Evolutionary conservation across 73 alveolate genomes (phyloP).

Genomic region (Halteria grandinella): DNA sequence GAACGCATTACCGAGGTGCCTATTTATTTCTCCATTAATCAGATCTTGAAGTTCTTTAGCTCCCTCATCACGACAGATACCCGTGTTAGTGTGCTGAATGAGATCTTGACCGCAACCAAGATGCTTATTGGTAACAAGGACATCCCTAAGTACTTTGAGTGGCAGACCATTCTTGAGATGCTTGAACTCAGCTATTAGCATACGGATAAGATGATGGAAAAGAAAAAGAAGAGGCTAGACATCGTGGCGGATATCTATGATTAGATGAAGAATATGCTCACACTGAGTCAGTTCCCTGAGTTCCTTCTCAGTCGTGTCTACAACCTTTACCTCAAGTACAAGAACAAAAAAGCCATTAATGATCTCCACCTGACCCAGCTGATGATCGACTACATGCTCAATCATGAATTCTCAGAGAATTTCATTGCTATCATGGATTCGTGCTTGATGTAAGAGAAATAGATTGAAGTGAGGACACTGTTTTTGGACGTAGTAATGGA

Average conservation of each 20-base stretch:
- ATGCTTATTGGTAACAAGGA: neutral
- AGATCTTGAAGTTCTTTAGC: slow-evolving; percentile 6
- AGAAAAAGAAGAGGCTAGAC: slow-evolving; percentile 16
- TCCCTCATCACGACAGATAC: neutral
- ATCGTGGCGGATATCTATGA: slow-evolving; percentile 9
- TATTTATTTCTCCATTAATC: neutral
- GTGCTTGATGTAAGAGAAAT: slow-evolving; percentile 46
- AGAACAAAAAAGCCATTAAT: slow-evolving; percentile 5
- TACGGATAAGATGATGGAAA: neutral
- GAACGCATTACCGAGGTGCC: slow-evolving; percentile 20
- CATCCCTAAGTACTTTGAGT: neutral
- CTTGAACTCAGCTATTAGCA: slow-evolving; percentile 2
- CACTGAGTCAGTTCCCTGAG: slow-evolving; percentile 8
- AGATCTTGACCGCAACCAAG: slow-evolving; percentile 22
- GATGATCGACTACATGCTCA: slow-evolving; percentile 3
- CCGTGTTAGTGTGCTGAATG: slow-evolving; percentile 7
- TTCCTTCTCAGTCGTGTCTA: neutral
- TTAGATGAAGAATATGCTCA: slow-evolving; percentile 1
- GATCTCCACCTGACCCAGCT: slow-evolving; percentile 23
- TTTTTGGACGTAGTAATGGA: slow-evolving; percentile 12
- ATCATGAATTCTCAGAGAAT: slow-evolving; percentile 7
- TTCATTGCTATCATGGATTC: slow-evolving; percentile 12
- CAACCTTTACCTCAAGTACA: slow-evolving; percentile 20
- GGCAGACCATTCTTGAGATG: slow-evolving; percentile 16
- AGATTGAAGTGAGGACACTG: slow-evolving; percentile 29